These are phyloP conservation scores for Fusarium praegraminearum DNA, from an alignment of 2,329 filamentous ascomycete species.

Conservation along the genomic window DNA sequence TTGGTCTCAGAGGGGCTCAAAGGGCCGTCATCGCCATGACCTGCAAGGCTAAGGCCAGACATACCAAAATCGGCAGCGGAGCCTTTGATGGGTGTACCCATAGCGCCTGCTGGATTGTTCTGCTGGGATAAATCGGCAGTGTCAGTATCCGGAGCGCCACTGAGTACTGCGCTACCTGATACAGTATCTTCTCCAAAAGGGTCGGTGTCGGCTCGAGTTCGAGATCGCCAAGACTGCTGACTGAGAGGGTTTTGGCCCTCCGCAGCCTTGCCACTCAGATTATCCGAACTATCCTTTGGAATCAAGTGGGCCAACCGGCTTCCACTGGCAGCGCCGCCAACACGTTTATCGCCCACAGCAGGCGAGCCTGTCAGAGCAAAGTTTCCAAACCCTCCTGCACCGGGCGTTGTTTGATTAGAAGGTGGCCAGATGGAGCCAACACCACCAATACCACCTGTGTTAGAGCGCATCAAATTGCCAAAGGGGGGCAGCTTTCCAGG, in stretches of 20 bases:
- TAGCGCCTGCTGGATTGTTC: slow-evolving; percentile 55
- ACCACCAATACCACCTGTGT: slow-evolving; percentile 62
- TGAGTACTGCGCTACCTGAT: slow-evolving; percentile 78
- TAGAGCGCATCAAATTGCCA: slow-evolving; percentile 65
- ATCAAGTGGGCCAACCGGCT: slow-evolving; percentile 90
- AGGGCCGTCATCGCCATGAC: slow-evolving; percentile 73
- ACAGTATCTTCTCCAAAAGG: slow-evolving; percentile 77
- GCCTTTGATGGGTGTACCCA: slow-evolving; percentile 68
- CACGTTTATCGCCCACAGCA: slow-evolving; percentile 77
- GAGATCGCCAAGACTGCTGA: slow-evolving; percentile 67
- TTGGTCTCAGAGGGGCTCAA: slow-evolving; percentile 96
- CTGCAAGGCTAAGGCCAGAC: slow-evolving; percentile 68
- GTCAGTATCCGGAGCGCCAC: slow-evolving; percentile 79
- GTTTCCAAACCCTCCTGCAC: slow-evolving; percentile 87
- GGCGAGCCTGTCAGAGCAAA: slow-evolving; percentile 76
- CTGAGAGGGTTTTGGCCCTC: slow-evolving; percentile 60
- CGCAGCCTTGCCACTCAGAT: slow-evolving; percentile 63
- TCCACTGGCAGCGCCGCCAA: slow-evolving; percentile 76
- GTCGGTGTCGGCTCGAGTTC: slow-evolving; percentile 78
- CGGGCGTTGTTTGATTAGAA: slow-evolving; percentile 69
- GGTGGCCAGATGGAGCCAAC: slow-evolving; percentile 60
- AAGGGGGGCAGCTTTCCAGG: slow-evolving; percentile 55
- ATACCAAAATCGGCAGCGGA: slow-evolving; percentile 71
- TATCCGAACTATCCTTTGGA: slow-evolving; percentile 80
- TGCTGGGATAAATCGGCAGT: slow-evolving; percentile 47